Evolutionary conservation across 179 eudicot genomes (phyloP).

Genomic region (Corrigiola litoralis): DNA sequence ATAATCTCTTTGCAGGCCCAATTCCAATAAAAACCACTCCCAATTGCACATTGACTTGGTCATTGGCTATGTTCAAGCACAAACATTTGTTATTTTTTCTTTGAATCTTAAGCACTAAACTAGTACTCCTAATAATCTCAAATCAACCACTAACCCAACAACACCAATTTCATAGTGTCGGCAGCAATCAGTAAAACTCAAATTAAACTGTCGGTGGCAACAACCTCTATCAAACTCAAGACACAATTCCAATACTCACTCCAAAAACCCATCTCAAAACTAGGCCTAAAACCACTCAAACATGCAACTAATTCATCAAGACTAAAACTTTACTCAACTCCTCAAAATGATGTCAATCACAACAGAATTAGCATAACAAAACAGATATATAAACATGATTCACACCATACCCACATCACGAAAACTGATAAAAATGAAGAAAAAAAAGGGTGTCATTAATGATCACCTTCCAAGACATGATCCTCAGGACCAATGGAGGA

Average conservation of each 20-base stretch:
- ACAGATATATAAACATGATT: background rate
- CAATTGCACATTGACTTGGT: background rate
- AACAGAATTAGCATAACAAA: background rate
- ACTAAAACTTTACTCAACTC: conserved; percentile 9
- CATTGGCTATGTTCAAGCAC: too few species aligned
- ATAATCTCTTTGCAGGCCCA: too few species aligned
- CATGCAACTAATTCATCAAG: background rate
- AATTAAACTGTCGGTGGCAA: conserved; percentile 23
- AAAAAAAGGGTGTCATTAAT: too few species aligned
- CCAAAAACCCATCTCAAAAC: conserved; percentile 17
- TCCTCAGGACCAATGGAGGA: conserved; percentile 95
- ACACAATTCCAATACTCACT: background rate
- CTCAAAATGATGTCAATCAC: background rate
- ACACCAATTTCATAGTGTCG: conserved; percentile 10
- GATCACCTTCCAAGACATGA: conserved; percentile 63
- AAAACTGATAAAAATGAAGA: background rate
- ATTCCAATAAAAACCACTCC: too few species aligned
- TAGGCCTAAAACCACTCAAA: background rate
- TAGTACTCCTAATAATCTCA: background rate
- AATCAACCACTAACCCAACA: background rate
- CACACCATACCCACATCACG: background rate
- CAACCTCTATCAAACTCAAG: background rate
- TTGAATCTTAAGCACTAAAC: too few species aligned
- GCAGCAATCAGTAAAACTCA: background rate
- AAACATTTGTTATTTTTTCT: too few species aligned